phyloP scores from a whole-genome alignment of 2,329 filamentous ascomycete genomes.

The Emergomyces pasteurianus region DNA sequence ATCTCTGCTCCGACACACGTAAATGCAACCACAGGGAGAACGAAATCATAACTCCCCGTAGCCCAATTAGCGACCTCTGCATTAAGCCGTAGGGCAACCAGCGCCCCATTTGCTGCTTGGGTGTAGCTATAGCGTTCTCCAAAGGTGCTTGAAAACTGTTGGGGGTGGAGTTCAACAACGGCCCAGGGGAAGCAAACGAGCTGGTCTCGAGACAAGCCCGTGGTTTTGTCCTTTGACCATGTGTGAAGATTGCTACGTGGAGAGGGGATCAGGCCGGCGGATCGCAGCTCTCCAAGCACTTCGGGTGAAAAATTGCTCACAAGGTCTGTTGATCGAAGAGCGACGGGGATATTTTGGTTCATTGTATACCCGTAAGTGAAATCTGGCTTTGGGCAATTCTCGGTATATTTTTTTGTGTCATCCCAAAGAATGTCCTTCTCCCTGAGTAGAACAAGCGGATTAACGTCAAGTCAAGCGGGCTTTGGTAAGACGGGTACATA shows the following conservation, averaged over 20 bases:
- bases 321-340: not conserved
- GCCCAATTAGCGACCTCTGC: not conserved
- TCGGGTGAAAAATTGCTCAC: not conserved
- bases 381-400: not conserved
- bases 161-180: not conserved
- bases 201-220: not conserved
- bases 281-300: not conserved
- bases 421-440: not conserved
- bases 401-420: not conserved
- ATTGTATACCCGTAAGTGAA: not conserved
- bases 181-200: not conserved
- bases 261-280: not conserved
- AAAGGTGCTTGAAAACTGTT: not conserved
- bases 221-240: not conserved
- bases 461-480: not conserved
- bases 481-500: not conserved
- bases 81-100: not conserved
- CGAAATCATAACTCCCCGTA: not conserved
- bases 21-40: not conserved
- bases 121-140: not conserved
- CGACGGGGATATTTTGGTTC: not conserved
- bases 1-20: not conserved
- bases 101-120: not conserved
- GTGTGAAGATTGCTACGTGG: not conserved
- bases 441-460: not conserved